Evolutionary conservation across 2,329 filamentous ascomycete genomes (phyloP).

Genomic region (Aureobasidium melanogenum): DNA sequence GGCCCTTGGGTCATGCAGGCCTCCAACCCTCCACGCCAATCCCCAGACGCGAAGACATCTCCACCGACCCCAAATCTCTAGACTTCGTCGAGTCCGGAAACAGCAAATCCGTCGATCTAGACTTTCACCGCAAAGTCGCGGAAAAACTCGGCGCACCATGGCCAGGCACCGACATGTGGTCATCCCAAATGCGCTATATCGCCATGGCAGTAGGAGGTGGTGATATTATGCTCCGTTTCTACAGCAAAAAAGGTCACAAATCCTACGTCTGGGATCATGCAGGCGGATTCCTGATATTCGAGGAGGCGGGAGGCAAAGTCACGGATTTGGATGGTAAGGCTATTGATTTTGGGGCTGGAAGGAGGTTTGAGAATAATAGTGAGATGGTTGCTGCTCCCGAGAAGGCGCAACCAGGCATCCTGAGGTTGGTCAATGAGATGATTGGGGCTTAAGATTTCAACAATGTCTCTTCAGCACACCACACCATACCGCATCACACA

Average conservation of each 20-base stretch:
- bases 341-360: conserved; percentile 40
- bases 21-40: conserved; percentile 34
- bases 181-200: conserved; percentile 46
- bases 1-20: conserved; percentile 54
- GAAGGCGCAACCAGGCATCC: conserved; percentile 24
- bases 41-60: conserved; percentile 16
- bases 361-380: conserved; percentile 30
- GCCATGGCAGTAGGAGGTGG: conserved; percentile 42
- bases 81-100: conserved; percentile 8
- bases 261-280: conserved; percentile 49
- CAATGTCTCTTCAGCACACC: background rate
- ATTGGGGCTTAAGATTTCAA: background rate
- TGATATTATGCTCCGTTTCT: conserved; percentile 42
- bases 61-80: background rate
- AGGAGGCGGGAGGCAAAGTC: conserved; percentile 43
- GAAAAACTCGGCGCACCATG: conserved; percentile 33
- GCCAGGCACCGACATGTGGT: conserved; percentile 44
- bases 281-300: conserved; percentile 42
- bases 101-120: conserved; percentile 8
- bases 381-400: conserved; percentile 34
- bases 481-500: no score
- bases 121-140: conserved; percentile 28
- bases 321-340: conserved; percentile 42
- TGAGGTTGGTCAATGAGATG: conserved; percentile 11
- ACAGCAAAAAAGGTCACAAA: conserved; percentile 33